Conservation (phyloP, 495 filamentous ascomycete species). For the Beverwykella pulmonaria region DNA sequence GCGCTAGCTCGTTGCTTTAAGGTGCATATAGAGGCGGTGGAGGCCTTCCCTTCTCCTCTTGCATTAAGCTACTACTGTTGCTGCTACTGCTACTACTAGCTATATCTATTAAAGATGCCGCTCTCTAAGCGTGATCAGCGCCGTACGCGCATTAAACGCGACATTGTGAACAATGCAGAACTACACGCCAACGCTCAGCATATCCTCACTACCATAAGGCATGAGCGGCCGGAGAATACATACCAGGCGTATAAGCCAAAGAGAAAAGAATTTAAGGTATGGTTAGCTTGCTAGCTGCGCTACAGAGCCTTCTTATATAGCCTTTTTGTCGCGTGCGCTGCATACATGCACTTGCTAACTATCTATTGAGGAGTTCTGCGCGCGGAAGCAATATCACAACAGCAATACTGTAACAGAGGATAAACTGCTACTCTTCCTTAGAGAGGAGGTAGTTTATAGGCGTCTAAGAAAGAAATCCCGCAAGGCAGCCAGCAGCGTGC, state of each 20-base stretch:
- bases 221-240: conserved; percentile 2
- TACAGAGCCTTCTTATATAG: neutral
- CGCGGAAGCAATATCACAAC: conserved; percentile 9
- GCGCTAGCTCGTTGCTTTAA: too few relatives aligned
- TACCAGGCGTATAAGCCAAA: conserved; percentile 10
- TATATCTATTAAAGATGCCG: too few relatives aligned
- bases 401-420: conserved; percentile 5
- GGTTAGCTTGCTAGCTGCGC: neutral
- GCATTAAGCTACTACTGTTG: too few relatives aligned
- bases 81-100: too few relatives aligned
- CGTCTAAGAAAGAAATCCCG: neutral
- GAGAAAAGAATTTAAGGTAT: conserved; percentile 18
- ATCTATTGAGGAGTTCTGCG: too few relatives aligned
- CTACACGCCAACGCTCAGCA: conserved; percentile 5
- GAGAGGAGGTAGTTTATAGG: neutral
- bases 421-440: conserved; percentile 11
- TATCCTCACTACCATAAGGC: neutral
- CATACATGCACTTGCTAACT: too few relatives aligned
- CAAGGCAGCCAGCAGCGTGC: neutral
- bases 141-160: neutral
- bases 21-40: too few relatives aligned
- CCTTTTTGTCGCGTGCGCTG: neutral
- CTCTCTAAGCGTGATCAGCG: neutral
- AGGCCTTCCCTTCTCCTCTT: too few relatives aligned
- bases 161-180: conserved; percentile 4